Percentiles rank a stretch among this genome's conserved stretches.
These are phyloP conservation scores for Besnoitia besnoiti DNA, from an alignment of 169 alveolate species.

Conservation along the genomic window DNA sequence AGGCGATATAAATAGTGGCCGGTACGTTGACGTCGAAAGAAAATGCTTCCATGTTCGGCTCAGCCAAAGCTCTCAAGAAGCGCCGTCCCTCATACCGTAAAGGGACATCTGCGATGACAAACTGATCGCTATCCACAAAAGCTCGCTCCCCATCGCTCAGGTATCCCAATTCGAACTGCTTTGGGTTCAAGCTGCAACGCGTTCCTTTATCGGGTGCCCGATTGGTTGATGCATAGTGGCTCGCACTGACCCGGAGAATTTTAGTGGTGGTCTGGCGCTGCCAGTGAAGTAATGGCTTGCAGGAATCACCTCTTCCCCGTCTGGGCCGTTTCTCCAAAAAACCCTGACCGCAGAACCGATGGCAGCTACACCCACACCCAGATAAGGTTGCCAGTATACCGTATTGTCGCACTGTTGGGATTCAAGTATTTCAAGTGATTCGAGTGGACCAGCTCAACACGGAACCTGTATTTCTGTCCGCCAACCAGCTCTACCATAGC, in stretches of 20 bases:
- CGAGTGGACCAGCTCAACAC: constrained; percentile 85
- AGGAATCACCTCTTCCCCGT: constrained; percentile 37
- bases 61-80: not conserved
- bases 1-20: constrained; percentile 35
- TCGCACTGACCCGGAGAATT: constrained; percentile 50
- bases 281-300: constrained; percentile 28
- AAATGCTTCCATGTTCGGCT: not conserved
- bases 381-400: not conserved
- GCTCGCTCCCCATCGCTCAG: constrained; percentile 53
- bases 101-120: constrained; percentile 7
- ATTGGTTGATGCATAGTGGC: not conserved
- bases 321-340: constrained; percentile 44
- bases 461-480: constrained; percentile 81
- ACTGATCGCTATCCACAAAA: constrained; percentile 15
- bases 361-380: not conserved
- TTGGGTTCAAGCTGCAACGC: constrained; percentile 53
- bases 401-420: not conserved
- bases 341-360: constrained; percentile 37
- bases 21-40: constrained; percentile 40
- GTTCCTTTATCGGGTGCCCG: not conserved
- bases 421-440: constrained; percentile 68
- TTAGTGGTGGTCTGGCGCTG: constrained; percentile 12
- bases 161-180: constrained; percentile 19
- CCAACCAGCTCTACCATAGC: constrained; percentile 82
- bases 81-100: constrained; percentile 34